Conservation (phyloP, 352 stramenopile genomes). For the Thalassiosira livingstoniorum region DNA sequence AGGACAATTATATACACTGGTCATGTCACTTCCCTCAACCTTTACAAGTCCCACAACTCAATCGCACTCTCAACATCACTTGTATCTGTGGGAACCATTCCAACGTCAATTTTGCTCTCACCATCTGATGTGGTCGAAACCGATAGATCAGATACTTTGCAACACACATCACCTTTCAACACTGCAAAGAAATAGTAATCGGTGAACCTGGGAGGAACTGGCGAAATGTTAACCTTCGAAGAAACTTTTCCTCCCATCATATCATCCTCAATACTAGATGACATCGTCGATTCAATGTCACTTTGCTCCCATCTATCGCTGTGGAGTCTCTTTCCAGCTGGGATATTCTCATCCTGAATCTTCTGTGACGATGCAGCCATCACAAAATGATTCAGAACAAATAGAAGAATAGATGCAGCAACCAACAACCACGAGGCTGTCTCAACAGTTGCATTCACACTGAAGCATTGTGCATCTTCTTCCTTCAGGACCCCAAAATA, state of each 20-base stretch:
- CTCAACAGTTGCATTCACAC: constrained; percentile 73
- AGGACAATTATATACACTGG: too few relatives aligned
- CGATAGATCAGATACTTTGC: not conserved
- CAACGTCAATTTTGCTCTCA: not conserved
- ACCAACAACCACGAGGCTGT: constrained; percentile 75
- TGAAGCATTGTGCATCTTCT: constrained; percentile 83
- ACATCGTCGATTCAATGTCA: constrained; percentile 24
- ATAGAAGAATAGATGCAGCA: constrained; percentile 79
- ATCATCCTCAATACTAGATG: constrained; percentile 26
- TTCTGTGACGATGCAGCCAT: constrained; percentile 47
- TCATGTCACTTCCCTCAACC: too few relatives aligned
- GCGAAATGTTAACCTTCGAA: constrained; percentile 20
- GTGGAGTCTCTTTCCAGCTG: constrained; percentile 48
- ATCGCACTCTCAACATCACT: not conserved
- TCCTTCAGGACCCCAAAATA: constrained; percentile 77
- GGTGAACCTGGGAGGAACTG: constrained; percentile 55
- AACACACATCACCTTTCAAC: not conserved
- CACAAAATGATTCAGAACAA: constrained; percentile 62
- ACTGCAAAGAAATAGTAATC: constrained; percentile 66
- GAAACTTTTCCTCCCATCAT: constrained; percentile 12
- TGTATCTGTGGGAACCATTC: not conserved
- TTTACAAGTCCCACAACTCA: constrained; percentile 10
- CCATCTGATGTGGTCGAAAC: not conserved
- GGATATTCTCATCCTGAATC: constrained; percentile 45
- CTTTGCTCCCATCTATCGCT: constrained; percentile 52